Percentiles rank a stretch among this genome's conserved stretches.
Conservation (phyloP, 352 stramenopile genomes). For the Elongisporangium undulatum region DNA sequence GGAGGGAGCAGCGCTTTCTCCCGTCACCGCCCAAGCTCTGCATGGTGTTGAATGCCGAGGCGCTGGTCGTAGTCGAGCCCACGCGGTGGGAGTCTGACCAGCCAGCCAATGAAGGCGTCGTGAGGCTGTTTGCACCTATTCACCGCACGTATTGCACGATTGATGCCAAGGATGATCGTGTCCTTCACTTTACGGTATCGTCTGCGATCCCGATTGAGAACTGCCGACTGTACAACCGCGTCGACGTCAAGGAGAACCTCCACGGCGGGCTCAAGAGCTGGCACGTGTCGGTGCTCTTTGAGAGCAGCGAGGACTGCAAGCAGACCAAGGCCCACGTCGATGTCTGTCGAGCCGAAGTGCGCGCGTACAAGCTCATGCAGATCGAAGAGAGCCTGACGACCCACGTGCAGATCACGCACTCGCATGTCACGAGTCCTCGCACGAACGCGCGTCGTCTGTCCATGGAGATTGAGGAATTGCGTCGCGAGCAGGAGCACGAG, state of each 20-base stretch:
- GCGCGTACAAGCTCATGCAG: constrained; percentile 73
- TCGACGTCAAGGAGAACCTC: constrained; percentile 12
- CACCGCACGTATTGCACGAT: constrained; percentile 69
- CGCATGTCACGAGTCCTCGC: constrained; percentile 15
- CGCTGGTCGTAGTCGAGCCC: constrained; percentile 47
- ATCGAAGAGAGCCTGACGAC: constrained; percentile 66
- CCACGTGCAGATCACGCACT: constrained; percentile 57
- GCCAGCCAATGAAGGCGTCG: constrained; percentile 24
- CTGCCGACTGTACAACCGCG: constrained; percentile 23
- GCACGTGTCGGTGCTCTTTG: constrained; percentile 67
- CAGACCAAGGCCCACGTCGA: constrained; percentile 72
- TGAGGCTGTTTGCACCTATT: constrained; percentile 64
- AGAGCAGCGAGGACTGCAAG: constrained; percentile 47
- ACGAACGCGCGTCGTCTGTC: constrained; percentile 24
- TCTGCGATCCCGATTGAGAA: constrained; percentile 46
- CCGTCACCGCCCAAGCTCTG: constrained; percentile 48
- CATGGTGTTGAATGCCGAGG: constrained; percentile 74
- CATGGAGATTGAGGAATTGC: constrained; percentile 10
- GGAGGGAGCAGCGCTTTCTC: constrained; percentile 75
- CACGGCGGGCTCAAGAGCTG: constrained; percentile 36
- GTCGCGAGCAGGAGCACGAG: constrained; percentile 6
- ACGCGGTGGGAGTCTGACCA: background rate
- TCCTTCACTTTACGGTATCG: constrained; percentile 64
- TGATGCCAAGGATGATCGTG: constrained; percentile 62
- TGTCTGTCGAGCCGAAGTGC: constrained; percentile 66